A percentile compares a stretch with the other conserved stretches of the same genome.
Conservation (phyloP, 2,329 filamentous ascomycete species). For the Hypoxylon sp. region DNA sequence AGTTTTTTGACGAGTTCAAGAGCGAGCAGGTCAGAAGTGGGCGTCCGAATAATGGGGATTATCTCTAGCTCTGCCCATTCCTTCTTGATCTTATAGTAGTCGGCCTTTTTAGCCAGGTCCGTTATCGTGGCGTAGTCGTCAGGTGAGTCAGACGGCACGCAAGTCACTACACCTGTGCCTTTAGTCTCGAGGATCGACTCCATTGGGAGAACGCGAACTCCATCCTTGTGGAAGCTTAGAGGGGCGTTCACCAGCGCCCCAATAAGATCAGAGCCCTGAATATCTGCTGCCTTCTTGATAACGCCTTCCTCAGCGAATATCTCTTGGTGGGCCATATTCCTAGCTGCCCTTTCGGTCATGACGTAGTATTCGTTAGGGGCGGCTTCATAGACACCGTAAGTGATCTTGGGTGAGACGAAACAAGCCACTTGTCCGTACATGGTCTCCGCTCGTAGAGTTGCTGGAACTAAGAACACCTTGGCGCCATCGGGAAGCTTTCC, state of each 20-base stretch:
- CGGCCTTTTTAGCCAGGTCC: slow-evolving; percentile 93
- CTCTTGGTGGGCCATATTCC: slow-evolving; percentile 97
- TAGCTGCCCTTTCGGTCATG: slow-evolving; percentile 84
- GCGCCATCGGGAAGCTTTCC: slow-evolving; percentile 83
- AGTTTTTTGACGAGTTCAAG: slow-evolving; percentile 87
- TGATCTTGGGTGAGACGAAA: slow-evolving; percentile 91
- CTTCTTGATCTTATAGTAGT: slow-evolving; percentile 95
- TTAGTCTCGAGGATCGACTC: slow-evolving; percentile 86
- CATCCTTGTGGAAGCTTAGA: slow-evolving; percentile 84
- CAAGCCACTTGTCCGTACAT: slow-evolving; percentile 99
- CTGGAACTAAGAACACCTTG: slow-evolving; percentile 89
- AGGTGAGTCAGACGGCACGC: slow-evolving; percentile 93
- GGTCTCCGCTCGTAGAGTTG: slow-evolving; percentile 93
- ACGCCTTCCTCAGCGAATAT: slow-evolving; percentile 73
- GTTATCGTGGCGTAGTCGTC: slow-evolving; percentile 92
- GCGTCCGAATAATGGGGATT: slow-evolving; percentile 88
- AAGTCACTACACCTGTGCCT: slow-evolving; percentile 96
- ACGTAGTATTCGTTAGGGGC: slow-evolving; percentile 81
- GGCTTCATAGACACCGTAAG: slow-evolving; percentile 81
- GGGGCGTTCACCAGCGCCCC: slow-evolving; percentile 92
- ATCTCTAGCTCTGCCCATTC: slow-evolving; percentile 96
- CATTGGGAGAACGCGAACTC: slow-evolving; percentile 94
- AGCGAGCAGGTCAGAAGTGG: slow-evolving; percentile 85
- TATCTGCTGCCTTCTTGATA: slow-evolving; percentile 78
- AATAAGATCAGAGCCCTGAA: slow-evolving; percentile 83